These are phyloP conservation scores for Fusarium abutilonis DNA, from an alignment of 2,329 filamentous ascomycete species.

Conservation along the genomic window DNA sequence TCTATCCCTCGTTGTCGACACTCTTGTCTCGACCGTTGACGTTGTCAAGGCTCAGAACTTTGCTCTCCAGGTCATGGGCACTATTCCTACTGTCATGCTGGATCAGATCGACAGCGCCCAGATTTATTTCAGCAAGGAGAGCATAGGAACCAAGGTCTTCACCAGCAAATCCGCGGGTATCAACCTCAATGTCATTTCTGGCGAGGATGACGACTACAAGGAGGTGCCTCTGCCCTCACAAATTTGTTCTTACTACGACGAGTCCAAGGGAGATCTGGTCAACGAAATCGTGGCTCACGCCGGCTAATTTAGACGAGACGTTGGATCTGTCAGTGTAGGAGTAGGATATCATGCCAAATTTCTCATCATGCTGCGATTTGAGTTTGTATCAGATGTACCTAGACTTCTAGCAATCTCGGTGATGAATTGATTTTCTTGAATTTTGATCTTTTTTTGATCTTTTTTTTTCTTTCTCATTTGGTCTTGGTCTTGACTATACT, in stretches of 20 bases:
- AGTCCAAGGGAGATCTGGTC: constrained; percentile 76
- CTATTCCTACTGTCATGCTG: constrained; percentile 85
- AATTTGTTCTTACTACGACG: constrained; percentile 79
- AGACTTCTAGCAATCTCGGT: constrained; percentile 22
- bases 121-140: constrained; percentile 86
- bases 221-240: constrained; percentile 91
- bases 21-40: constrained; percentile 88
- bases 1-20: constrained; percentile 87
- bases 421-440: constrained; percentile 7
- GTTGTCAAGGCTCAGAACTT: constrained; percentile 96
- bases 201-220: constrained; percentile 80
- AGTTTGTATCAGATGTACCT: constrained; percentile 21
- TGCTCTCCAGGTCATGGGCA: constrained; percentile 88
- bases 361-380: constrained; percentile 1
- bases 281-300: constrained; percentile 97
- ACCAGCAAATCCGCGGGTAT: constrained; percentile 87
- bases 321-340: constrained; percentile 36
- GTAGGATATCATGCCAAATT: constrained; percentile 30
- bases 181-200: constrained; percentile 83
- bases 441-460: constrained; percentile 23
- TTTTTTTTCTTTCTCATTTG: neutral
- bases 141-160: constrained; percentile 81
- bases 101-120: constrained; percentile 93
- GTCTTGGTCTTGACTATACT: constrained; percentile 6
- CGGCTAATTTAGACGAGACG: constrained; percentile 62